phyloP scores from a whole-genome alignment of 352 stramenopile genomes.

The Phytophthora sp. region DNA sequence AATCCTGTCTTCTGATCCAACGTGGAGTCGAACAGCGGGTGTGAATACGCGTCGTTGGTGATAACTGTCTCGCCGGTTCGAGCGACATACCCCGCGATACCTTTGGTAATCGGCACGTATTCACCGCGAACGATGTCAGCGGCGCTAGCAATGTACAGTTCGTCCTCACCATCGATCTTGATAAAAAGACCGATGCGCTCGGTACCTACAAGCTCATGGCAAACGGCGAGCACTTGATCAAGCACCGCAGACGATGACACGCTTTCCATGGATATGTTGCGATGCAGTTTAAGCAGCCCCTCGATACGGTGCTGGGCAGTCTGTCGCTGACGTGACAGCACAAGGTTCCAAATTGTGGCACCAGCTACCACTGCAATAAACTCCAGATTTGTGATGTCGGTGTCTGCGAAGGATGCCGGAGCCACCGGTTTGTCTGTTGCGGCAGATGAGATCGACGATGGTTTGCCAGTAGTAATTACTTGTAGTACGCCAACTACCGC shows the following conservation, averaged over 20 bases:
- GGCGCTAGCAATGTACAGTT: slow-evolving; percentile 69
- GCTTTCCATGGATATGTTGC: slow-evolving; percentile 75
- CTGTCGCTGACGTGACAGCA: slow-evolving; percentile 65
- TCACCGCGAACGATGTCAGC: slow-evolving; percentile 67
- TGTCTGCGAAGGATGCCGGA: slow-evolving; percentile 40
- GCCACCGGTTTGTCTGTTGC: background rate
- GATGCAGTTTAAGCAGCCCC: slow-evolving; percentile 68
- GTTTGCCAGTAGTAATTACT: slow-evolving; percentile 35
- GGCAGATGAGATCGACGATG: slow-evolving; percentile 2
- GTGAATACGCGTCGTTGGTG: slow-evolving; percentile 71
- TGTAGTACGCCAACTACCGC: slow-evolving; percentile 67
- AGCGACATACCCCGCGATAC: slow-evolving; percentile 69
- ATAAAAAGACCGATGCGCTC: slow-evolving; percentile 77
- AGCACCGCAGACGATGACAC: slow-evolving; percentile 58
- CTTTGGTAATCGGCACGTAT: slow-evolving; percentile 75
- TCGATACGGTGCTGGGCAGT: slow-evolving; percentile 75
- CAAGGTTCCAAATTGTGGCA: slow-evolving; percentile 73
- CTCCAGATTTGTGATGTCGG: slow-evolving; percentile 54
- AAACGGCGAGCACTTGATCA: slow-evolving; percentile 74
- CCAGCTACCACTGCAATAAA: slow-evolving; percentile 65
- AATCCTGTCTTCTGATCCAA: slow-evolving; percentile 73
- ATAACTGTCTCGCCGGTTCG: slow-evolving; percentile 69
- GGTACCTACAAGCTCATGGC: slow-evolving; percentile 67
- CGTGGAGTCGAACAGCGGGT: slow-evolving; percentile 69
- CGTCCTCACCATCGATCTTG: slow-evolving; percentile 69